phyloP scores from a whole-genome alignment of 305 asterid species.

The Solanum hybrid region DNA sequence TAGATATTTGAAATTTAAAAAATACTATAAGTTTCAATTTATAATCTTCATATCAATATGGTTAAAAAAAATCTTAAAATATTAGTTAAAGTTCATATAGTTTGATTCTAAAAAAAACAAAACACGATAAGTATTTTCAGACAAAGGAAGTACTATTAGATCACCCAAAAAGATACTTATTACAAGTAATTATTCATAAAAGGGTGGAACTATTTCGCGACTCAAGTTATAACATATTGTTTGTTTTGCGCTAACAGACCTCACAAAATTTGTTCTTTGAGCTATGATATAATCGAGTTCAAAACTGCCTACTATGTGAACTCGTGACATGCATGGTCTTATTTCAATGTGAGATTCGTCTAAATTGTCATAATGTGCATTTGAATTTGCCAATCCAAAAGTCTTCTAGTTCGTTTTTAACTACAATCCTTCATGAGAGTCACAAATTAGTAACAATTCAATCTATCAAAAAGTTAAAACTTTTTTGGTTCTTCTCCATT shows the following conservation, averaged over 20 bases:
- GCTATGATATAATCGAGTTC: neutral
- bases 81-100: neutral
- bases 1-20: neutral
- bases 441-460: neutral
- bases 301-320: neutral
- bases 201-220: neutral
- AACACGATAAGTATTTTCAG: neutral
- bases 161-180: neutral
- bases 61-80: neutral
- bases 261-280: neutral
- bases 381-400: accelerated
- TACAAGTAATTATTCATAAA: neutral
- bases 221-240: neutral
- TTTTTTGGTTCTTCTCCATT: neutral
- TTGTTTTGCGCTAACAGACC: neutral
- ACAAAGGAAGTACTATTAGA: neutral
- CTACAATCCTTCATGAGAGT: neutral
- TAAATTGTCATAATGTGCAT: neutral
- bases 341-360: neutral
- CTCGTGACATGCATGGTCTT: neutral
- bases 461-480: neutral
- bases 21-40: neutral
- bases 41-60: neutral
- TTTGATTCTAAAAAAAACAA: neutral
- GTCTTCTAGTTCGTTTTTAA: neutral